Evolutionary conservation across 768 basidiomycete genomes (phyloP), one percentile per base, ranked within the genome.

Genomic region (Trametes maxima): DNA sequence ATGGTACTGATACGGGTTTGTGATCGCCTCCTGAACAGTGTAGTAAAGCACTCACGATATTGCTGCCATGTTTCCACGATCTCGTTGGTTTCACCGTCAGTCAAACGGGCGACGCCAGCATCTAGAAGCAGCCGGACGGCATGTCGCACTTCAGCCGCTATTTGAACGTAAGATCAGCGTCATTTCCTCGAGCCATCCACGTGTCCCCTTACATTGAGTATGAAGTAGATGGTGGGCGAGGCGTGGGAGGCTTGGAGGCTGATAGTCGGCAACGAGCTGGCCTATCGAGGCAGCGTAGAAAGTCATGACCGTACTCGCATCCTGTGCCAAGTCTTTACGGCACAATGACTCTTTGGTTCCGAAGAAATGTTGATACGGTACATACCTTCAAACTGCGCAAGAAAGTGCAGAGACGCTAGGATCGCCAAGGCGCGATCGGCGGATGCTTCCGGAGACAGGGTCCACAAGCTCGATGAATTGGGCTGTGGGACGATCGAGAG

Each of bases 121-220:
- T 94, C 92, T 58, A 98, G 94, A 1, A 96, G 76, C 2, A 86
- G 73, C 49, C 89, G 81, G 10, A 92, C 87, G 0, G 94, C 87
- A 51, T 87, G 85, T 45, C 92, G 86, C 0, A 95, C 71, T 57
- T 96, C 93, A 54, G 76, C 89, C 90, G 68, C 43, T 64, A 52
- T 59, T 24, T 47, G 19, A 46, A 45, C 35, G 48, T 11, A 65
- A 8, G 13, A 14, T 12, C 14, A 42, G 21, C n/a, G 16, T 0
- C 17, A 28, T 13, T 42, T 12, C 2, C 3, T 53, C 37, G 12
- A 44, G 64, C 36, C 33, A 17, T 16, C 16, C 17, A 44, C 43
- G 16, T 53, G 44, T 0, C 3, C 43, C 16, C 84, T 58, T 70
- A 95, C 94, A 79, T 2, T 86, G 85, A 8, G 85, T 78, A 67